Evolutionary conservation across 768 basidiomycete species (phyloP).

Genomic region (Macrolepiota fuliginosa): DNA sequence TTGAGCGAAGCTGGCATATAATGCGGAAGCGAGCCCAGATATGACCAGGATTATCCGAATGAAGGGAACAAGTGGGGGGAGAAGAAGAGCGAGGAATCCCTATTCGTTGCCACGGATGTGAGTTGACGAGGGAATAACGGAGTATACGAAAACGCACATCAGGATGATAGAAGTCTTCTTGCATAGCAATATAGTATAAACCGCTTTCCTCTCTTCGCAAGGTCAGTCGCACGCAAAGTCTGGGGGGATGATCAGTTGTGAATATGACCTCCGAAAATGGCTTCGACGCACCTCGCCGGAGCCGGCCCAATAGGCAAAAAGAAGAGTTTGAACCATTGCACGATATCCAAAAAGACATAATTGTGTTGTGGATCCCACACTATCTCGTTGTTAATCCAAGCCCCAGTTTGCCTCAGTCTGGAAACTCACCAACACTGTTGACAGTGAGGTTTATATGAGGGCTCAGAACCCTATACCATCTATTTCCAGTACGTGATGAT

Average conservation of each 20-base stretch:
- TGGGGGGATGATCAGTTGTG: slow-evolving; percentile 18
- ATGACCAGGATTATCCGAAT: slow-evolving; percentile 29
- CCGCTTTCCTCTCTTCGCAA: slow-evolving; percentile 39
- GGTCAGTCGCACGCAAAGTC: slow-evolving; percentile 48
- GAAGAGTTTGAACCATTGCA: slow-evolving; percentile 53
- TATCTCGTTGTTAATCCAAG: slow-evolving; percentile 17
- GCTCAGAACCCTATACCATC: slow-evolving; percentile 66
- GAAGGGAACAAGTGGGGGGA: slow-evolving; percentile 40
- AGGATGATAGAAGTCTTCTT: slow-evolving; percentile 62
- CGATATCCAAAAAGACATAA: slow-evolving; percentile 47
- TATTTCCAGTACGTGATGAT: slow-evolving; percentile 15
- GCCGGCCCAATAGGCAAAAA: slow-evolving; percentile 42
- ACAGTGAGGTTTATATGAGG: slow-evolving; percentile 43
- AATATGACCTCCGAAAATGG: not conserved
- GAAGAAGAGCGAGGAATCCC: slow-evolving; percentile 41
- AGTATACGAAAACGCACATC: slow-evolving; percentile 32
- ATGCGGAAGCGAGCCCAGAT: slow-evolving; percentile 23
- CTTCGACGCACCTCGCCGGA: slow-evolving; percentile 39
- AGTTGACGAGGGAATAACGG: not conserved
- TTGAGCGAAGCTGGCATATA: slow-evolving; percentile 29
- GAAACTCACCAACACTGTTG: slow-evolving; percentile 39
- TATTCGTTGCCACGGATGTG: slow-evolving; percentile 14
- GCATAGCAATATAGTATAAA: slow-evolving; percentile 43
- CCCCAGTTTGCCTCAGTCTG: not conserved
- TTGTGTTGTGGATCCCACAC: slow-evolving; percentile 46